Conservation (phyloP, 1,284 basidiomycete genomes). For the Rhodotorula sp. region DNA sequence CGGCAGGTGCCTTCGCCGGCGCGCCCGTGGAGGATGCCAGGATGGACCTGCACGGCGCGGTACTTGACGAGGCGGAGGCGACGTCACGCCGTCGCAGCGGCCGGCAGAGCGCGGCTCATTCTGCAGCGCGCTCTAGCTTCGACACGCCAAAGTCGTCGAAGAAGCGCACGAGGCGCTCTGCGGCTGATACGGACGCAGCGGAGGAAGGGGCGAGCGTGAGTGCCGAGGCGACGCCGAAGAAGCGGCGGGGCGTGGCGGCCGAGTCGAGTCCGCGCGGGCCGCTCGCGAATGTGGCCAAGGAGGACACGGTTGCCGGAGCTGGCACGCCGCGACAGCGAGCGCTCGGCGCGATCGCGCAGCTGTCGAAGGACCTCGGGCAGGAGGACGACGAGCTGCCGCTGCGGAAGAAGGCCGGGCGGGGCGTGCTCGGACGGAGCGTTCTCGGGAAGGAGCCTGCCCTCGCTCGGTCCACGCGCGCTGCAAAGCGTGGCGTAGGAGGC, state of each 20-base stretch:
- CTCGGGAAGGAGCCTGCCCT: background rate
- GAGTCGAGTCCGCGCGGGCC: background rate
- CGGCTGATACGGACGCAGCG: too few relatives aligned
- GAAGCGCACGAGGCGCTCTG: background rate
- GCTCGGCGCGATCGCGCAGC: constrained; percentile 29
- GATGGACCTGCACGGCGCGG: background rate
- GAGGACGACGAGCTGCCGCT: background rate
- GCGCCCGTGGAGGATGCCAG: background rate
- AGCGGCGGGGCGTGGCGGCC: background rate
- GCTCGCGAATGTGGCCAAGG: too few relatives aligned
- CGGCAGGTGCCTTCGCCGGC: too few relatives aligned
- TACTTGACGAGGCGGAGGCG: background rate
- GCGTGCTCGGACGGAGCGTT: background rate
- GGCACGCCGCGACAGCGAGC: constrained; percentile 23
- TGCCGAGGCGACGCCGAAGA: background rate
- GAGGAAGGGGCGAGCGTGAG: too few relatives aligned
- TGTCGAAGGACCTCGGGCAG: constrained; percentile 22
- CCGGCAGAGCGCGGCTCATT: background rate
- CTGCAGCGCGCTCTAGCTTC: too few relatives aligned
- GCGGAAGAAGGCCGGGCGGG: background rate
- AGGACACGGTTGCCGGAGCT: background rate
- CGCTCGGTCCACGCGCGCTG: background rate
- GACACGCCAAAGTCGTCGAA: background rate
- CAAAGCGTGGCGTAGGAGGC: background rate
- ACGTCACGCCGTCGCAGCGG: background rate